Base-by-base conservation (phyloP, 805 yeast species). In the Candida xiaguanensis region DNA sequence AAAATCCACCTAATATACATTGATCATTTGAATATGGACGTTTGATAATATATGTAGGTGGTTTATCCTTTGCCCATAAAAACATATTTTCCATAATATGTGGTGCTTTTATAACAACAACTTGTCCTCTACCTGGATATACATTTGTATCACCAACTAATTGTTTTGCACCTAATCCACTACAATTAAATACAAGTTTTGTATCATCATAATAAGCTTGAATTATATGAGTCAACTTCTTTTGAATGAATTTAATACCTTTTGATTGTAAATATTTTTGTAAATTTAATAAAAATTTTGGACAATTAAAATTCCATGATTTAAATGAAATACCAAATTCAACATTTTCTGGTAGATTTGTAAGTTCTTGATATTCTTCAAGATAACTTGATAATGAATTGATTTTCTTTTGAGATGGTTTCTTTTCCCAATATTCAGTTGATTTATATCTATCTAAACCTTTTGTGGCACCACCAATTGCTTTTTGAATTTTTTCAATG, bases 91-190 rank as follows among this genome's bases (percentile, higher is more conserved):
- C 78, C 24, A 63, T 63, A 43, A 84, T 66, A 49, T 82, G 84
- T 2, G 89, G 88, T 0, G 88, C 87, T 44, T 69, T 73, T 16
- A 85, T 70, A 8, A 84, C 80, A 14, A 84, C 82, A 18, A 85
- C 88, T 53, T 85, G 95, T 4, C 95, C 95, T 42, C 95, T 67
- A 1, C 85, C 77, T 6, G 95, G 91, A 48, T 79, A 82, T 14
- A 82, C 74, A 1, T 63, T 60, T 7, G 62, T 44, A 52, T 86
- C 95, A 15, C 65, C 61, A 13, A 82, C 86, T 5, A 86, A 61
- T 2, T 58, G 54, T 34, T 65, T 66, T 2, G 93, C 85, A 8
- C 89, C 85, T 15, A 82, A 64, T 6, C 95, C 95, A 0, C 89
- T 71, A 57, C 95, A 85, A 51, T 86, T 86, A 71, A 85, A 81